Base-by-base conservation (phyloP, 495 filamentous ascomycete species). In the Bacidia rubella region DNA sequence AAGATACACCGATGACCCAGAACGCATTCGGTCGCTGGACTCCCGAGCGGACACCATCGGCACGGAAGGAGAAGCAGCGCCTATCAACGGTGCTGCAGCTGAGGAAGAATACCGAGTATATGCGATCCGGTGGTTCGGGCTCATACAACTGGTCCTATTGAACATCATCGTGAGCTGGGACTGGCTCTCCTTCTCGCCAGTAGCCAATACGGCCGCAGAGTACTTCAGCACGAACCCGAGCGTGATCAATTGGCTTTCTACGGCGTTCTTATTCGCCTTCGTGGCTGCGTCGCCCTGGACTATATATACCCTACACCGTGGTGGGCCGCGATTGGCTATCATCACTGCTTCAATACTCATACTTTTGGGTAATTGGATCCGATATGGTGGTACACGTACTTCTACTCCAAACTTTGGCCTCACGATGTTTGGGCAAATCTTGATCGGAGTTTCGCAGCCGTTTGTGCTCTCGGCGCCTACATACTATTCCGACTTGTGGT, bases 161-260 rank as follows among this genome's bases (percentile, higher is more conserved):
- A 98, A 97, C 64, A 85, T 95, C 47, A 79, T 98, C 50, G 82
- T 94, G 24, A 90, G 85, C 63, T 96, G 90, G 90, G 87, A 92
- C 85, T 97, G 90, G 90, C 76, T 98, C 55, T 92, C 90, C 26
- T 98, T 87, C 69, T 82, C 90, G 7, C 80, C 92, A 27, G 81
- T 94, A 35, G 87, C 87, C 11, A 79, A 79, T 42, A 82, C 82
- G 17, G 76, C 87, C 0, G 79, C 90, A 2, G 60, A 72, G 35
- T 93, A 87, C 70, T 98, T 92, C 63, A 56, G 67, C 29, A 84
- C 86, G 4, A 75, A 75, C 20, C 80, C 89, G 59, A 83, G 79
- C 23, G 78, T 80, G 12, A 82, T 97, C 66, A 96, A 96, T 65
- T 97, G 92, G 92, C 71, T 94, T 54, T 85, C 81, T 65, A 97